Percentiles rank a stretch among this genome's conserved stretches.
These are phyloP conservation scores for Malus domestica DNA, from an alignment of 306 rosid species.

Conservation along the genomic window ASM211411v1 NC_041791.1:32333001-32333500, in stretches of 20 bases:
- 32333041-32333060: slow-evolving; percentile 21
- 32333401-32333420: slow-evolving; percentile 1
- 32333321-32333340: background rate
- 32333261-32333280: background rate
- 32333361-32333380: background rate
- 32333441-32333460: background rate
- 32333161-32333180: background rate
- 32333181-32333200: background rate
- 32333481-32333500: background rate
- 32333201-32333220: background rate
- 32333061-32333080: slow-evolving; percentile 25
- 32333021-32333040: slow-evolving; percentile 11
- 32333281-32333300: background rate
- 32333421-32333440: background rate
- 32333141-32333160: background rate
- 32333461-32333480: background rate
- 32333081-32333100: slow-evolving; percentile 28
- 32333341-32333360: background rate
- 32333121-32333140: background rate
- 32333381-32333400: background rate
- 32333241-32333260: slow-evolving; percentile 3
- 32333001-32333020: background rate
- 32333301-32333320: slow-evolving; percentile 1
- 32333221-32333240: background rate
- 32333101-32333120: background rate